Base-by-base conservation (phyloP, 1,284 basidiomycete species). In the Lentinula novae-zelandiae region DNA sequence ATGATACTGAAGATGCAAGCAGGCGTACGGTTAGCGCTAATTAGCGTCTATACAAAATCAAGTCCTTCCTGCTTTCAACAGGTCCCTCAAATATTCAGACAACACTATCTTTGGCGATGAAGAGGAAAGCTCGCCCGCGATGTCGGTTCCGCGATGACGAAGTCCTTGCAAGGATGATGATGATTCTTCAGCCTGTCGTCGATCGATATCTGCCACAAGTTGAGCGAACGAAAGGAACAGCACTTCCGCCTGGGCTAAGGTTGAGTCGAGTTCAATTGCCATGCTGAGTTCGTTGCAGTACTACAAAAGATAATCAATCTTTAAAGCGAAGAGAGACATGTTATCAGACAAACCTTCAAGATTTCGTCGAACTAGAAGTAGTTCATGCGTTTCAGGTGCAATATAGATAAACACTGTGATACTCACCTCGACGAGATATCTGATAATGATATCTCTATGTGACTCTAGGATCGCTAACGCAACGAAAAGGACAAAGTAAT, bases 271-370 rank as follows among this genome's bases (percentile, higher is more conserved):
- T 70, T 97, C 95, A 66, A 98, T 95, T 60, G 93, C 94, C 83
- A 94, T 94, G 71, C 90, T 93, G 58, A 96, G 82, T 68, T 96
- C 93, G 68, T 96, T 96, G 76, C 93, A 94, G 67, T 96, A 96
- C 86, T 92, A 56, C 10, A n/a, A 20, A 20, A 34, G 34, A 34
- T 22, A 7, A n/a, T 17, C 5, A 22, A 17, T 9, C 34, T 40
- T 17, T 34, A 0, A 44, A 27, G 7, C n/a, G 42, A 36, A 8
- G 56, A 52, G 46, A 60, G 53, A 50, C 6, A 12, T 40, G 2
- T 17, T 60, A 62, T 34, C 60, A 66, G 50, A 60, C 74, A 62
- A 65, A 87, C 89, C 82, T 96, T 96, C 68, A 97, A 76, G 10
- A 96, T 89, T 73, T 94, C 89, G 66, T 92, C 89, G 66, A 92